Percentiles rank a stretch among this genome's conserved stretches.
phyloP scores from a whole-genome alignment of 257 asterid genomes.

The Lycium barbarum region DNA sequence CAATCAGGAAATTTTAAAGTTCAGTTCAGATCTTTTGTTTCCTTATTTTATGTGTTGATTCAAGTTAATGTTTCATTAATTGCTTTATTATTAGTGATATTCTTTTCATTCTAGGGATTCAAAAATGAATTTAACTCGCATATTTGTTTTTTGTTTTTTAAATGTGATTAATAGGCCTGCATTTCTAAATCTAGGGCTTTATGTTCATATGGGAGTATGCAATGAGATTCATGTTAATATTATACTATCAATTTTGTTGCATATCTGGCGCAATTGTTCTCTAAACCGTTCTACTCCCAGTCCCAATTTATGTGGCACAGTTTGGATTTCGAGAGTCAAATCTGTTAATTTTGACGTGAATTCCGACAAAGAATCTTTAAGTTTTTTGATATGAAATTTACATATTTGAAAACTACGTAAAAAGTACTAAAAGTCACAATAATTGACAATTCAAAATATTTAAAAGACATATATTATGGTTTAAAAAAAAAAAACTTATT shows the following conservation, averaged over 20 bases:
- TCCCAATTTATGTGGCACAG: too few species aligned
- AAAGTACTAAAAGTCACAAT: too few species aligned
- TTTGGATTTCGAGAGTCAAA: too few species aligned
- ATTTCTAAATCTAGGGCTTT: background rate
- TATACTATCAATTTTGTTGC: background rate
- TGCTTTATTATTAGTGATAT: background rate
- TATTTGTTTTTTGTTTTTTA: background rate
- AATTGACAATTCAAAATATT: too few species aligned
- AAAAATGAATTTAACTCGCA: background rate
- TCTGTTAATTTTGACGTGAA: too few species aligned
- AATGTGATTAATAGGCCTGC: background rate
- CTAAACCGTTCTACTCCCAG: background rate
- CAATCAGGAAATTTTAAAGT: background rate
- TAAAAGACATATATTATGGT: too few species aligned
- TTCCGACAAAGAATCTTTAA: too few species aligned
- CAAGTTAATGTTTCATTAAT: background rate
- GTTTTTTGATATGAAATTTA: too few species aligned
- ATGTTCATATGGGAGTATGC: background rate
- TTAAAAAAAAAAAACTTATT: too few species aligned
- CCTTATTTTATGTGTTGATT: background rate
- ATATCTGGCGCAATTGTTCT: background rate
- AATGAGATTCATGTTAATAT: background rate
- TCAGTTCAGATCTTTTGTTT: slow-evolving; percentile 12
- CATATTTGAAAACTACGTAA: too few species aligned
- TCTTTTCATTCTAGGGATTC: background rate